These are phyloP conservation scores for Viridothelium virens DNA, from an alignment of 495 filamentous ascomycete species.

Conservation along the genomic window DNA sequence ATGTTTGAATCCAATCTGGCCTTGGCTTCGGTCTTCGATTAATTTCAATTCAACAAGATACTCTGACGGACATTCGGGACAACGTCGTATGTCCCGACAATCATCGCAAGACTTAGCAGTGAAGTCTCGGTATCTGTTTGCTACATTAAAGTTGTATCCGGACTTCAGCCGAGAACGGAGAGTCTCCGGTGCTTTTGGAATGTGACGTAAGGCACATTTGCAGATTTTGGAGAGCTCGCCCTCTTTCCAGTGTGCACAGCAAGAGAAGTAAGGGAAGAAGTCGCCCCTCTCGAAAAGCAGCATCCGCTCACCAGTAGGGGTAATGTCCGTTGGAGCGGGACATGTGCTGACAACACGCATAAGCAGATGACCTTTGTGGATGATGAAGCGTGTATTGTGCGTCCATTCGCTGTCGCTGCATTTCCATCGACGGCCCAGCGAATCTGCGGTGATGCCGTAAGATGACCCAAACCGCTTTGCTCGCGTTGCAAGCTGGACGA, in stretches of 20 bases:
- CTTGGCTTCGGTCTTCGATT: constrained; percentile 41
- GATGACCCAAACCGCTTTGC: constrained; percentile 34
- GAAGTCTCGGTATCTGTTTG: constrained; percentile 37
- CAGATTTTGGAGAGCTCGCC: constrained; percentile 50
- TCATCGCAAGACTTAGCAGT: constrained; percentile 44
- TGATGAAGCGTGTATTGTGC: constrained; percentile 43
- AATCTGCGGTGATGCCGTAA: constrained; percentile 41
- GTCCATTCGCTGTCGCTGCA: constrained; percentile 41
- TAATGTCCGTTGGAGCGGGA: constrained; percentile 41
- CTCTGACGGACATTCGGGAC: constrained; percentile 53
- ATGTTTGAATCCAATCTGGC: constrained; percentile 43
- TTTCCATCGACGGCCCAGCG: constrained; percentile 45
- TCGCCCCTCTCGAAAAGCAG: constrained; percentile 52
- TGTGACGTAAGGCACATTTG: constrained; percentile 52
- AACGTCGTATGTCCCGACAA: constrained; percentile 50
- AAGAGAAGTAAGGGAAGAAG: constrained; percentile 53
- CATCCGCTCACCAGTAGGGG: constrained; percentile 41
- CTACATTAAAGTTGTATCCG: constrained; percentile 33
- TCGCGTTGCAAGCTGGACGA: constrained; percentile 47
- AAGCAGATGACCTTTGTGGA: constrained; percentile 46
- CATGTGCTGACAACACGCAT: constrained; percentile 44
- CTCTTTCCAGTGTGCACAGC: constrained; percentile 53
- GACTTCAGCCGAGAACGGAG: constrained; percentile 21
- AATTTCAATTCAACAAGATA: constrained; percentile 52
- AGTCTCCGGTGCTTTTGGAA: constrained; percentile 40